Base-by-base conservation (phyloP, 306 rosid species). In the Fragaria iinumae region DNA sequence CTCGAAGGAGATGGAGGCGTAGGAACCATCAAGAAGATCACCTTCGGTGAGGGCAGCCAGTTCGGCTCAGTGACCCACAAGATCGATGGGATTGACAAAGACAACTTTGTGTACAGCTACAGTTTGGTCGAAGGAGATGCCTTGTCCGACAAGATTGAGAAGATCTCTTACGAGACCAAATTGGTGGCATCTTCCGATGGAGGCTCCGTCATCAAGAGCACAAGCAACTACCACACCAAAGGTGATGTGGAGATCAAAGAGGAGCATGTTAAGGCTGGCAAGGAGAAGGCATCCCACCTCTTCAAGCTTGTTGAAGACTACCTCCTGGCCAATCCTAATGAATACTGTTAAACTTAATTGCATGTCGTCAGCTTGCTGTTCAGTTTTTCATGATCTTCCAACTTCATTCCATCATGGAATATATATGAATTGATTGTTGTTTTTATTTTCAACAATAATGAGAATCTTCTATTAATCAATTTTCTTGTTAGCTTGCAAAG, bases 181-280 rank as follows among this genome's bases (percentile, higher is more conserved):
- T 8, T 43, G 11, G 47, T 48, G 52, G 52, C 18, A 13, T 48
- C 52, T 48, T 48, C 52, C 52, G 52, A 48, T 48, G 52, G 80
- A 71, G 87, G 85, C 62, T 74, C 82, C 65, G 59, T 76, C 14
- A 32, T 79, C n/a, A 86, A 86, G 80, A 62, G 56, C 34, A 55
- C 27, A 10, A 66, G 60, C 56, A 59, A 73, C 64, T 78, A 72
- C 75, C 67, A 79, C 73, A 66, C 86, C 36, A 81, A 62, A 72
- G 84, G 76, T 55, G 25, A 18, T 6, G 60, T 18, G 7, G 25
- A 18, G 60, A 55, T 55, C 60, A 18, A 55, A 5, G 60, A 55
- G 8, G 60, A 49, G n/a, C 55, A 49, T 14, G 55, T 49, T 49
- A 49, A 49, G 7, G 55, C 55, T 49, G 55, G 55, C 6, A 49